Conservation (phyloP, 352 stramenopile species). For the Globisporangium echinulatum region DNA sequence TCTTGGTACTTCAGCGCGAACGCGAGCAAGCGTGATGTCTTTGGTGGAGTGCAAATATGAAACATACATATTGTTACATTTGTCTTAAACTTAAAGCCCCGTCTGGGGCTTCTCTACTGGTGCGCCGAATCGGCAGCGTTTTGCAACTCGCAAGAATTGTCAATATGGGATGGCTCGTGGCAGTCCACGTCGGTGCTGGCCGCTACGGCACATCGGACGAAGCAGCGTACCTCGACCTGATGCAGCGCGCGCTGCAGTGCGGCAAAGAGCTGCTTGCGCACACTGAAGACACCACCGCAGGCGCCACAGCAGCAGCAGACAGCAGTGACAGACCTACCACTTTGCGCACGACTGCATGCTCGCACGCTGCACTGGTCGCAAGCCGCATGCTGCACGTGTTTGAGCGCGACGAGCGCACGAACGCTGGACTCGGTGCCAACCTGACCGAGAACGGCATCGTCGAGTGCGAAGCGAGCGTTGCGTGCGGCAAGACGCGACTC, state of each 20-base stretch:
- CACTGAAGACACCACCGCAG: no score
- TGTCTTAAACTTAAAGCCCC: no score
- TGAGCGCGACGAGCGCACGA: constrained; percentile 44
- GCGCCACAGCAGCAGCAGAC: no score
- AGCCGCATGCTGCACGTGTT: constrained; percentile 32
- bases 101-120: no score
- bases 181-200: constrained; percentile 56
- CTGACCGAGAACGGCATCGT: constrained; percentile 37
- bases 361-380: constrained; percentile 21
- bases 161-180: constrained; percentile 41
- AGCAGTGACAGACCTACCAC: neutral
- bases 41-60: no score
- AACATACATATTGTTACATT: no score
- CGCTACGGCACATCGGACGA: constrained; percentile 29
- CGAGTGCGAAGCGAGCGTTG: constrained; percentile 53
- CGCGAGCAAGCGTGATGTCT: no score
- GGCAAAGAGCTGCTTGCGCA: neutral
- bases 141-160: no score
- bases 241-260: neutral
- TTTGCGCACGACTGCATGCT: constrained; percentile 4
- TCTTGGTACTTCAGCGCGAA: no score
- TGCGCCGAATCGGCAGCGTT: no score
- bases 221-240: constrained; percentile 18
- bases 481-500: constrained; percentile 28
- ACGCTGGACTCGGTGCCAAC: constrained; percentile 52